phyloP scores from a whole-genome alignment of 2,329 filamentous ascomycete species.

The Penicillium sp. region DNA sequence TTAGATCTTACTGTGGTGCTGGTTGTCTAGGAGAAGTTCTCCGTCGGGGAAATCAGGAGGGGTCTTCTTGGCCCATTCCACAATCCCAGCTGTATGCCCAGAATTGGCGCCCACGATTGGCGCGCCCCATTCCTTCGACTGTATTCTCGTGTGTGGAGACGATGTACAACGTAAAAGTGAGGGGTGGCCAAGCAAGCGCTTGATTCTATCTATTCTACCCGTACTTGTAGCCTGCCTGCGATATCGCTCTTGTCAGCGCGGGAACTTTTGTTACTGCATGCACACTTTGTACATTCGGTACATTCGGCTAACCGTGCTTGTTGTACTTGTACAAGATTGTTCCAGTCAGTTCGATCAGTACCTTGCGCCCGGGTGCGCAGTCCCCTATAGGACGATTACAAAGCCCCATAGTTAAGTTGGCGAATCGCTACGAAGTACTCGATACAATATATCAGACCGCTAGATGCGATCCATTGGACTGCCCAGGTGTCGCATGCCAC shows the following conservation, averaged over 20 bases:
- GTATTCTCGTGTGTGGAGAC: neutral
- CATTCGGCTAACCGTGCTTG: neutral
- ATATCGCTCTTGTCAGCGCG: conserved; percentile 1
- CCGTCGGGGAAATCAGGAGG: neutral
- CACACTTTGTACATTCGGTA: neutral
- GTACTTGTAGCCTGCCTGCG: neutral
- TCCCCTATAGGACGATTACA: neutral
- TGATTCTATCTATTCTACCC: neutral
- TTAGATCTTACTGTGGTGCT: neutral
- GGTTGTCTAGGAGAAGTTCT: conserved; percentile 1
- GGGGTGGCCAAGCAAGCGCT: conserved; percentile 9
- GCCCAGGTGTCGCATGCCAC: neutral
- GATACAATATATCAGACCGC: neutral
- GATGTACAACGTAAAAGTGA: neutral
- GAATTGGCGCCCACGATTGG: neutral
- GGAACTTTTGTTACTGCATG: conserved; percentile 8
- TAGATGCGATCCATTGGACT: neutral
- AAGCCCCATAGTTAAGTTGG: neutral
- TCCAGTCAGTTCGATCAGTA: neutral
- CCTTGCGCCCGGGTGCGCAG: neutral
- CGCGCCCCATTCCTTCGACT: neutral
- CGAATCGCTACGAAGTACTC: neutral
- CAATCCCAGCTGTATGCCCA: conserved; percentile 4
- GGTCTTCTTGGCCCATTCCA: conserved; percentile 6
- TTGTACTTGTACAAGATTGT: neutral